A percentile compares a stretch with the other conserved stretches of the same genome.
These are phyloP conservation scores for Aureobasidium sp. DNA, from an alignment of 2,329 filamentous ascomycete genomes.

Conservation along the genomic window DNA sequence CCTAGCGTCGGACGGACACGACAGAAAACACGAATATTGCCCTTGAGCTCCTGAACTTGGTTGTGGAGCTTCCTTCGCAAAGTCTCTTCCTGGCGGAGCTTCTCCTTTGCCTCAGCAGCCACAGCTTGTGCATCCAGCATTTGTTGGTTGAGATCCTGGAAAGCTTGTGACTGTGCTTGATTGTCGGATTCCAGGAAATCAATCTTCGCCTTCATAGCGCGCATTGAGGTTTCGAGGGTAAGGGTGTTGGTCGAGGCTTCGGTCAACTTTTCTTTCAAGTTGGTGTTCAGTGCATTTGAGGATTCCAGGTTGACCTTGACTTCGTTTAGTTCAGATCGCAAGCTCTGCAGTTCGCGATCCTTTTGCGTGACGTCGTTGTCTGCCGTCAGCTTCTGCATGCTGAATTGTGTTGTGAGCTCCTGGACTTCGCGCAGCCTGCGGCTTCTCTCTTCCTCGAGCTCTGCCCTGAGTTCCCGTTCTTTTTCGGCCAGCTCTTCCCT, in stretches of 20 bases:
- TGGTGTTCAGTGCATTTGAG: constrained; percentile 56
- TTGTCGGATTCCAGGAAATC: constrained; percentile 85
- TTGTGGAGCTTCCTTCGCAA: constrained; percentile 89
- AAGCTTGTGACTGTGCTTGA: constrained; percentile 81
- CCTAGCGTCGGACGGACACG: constrained; percentile 72
- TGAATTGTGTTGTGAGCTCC: constrained; percentile 51
- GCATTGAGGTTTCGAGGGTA: constrained; percentile 66
- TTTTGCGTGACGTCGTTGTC: constrained; percentile 47
- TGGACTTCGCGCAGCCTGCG: constrained; percentile 56
- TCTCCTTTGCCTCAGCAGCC: constrained; percentile 66
- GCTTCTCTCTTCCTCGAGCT: constrained; percentile 59
- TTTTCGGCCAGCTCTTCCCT: constrained; percentile 61
- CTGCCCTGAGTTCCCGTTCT: constrained; percentile 55
- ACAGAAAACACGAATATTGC: constrained; percentile 98
- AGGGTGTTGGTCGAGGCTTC: constrained; percentile 46
- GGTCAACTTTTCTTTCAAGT: constrained; percentile 49
- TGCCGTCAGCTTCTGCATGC: constrained; percentile 43
- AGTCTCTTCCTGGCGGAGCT: constrained; percentile 85
- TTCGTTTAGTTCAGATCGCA: constrained; percentile 47
- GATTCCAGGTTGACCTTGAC: constrained; percentile 37
- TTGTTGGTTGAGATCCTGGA: constrained; percentile 70
- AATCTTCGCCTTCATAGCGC: constrained; percentile 71
- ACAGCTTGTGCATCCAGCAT: constrained; percentile 69
- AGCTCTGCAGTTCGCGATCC: constrained; percentile 45
- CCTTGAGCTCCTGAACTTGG: constrained; percentile 94